Evolutionary conservation across 495 filamentous ascomycete species (phyloP).

Genomic region (Aspergillus baeticus): DNA sequence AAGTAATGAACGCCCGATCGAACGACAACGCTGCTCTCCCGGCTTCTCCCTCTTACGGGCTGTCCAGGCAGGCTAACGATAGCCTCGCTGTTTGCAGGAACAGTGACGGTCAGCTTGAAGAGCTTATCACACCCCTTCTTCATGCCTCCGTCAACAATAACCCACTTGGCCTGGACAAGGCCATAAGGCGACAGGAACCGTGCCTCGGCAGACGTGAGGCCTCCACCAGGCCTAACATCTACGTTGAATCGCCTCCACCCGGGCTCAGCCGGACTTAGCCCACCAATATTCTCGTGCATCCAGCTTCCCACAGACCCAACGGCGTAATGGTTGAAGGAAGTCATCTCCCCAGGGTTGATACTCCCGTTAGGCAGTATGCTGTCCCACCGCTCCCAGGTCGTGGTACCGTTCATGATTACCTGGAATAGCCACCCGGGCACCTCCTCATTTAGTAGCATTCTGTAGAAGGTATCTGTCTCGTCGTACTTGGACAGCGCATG

Average conservation of each 20-base stretch:
- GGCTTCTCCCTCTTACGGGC: neutral
- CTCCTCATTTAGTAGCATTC: constrained; percentile 37
- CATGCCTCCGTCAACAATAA: neutral
- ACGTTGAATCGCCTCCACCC: constrained; percentile 15
- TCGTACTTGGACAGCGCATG: constrained; percentile 39
- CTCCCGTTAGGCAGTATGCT: constrained; percentile 47
- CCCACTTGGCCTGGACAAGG: neutral
- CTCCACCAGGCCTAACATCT: constrained; percentile 8
- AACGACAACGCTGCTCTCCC: neutral
- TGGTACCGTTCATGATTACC: constrained; percentile 50
- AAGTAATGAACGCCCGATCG: constrained; percentile 7
- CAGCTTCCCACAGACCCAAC: constrained; percentile 40
- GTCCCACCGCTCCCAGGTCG: constrained; percentile 59
- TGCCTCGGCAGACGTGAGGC: neutral
- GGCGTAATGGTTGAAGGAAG: constrained; percentile 55
- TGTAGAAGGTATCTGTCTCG: constrained; percentile 28
- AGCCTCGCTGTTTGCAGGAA: constrained; percentile 6
- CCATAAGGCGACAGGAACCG: constrained; percentile 8
- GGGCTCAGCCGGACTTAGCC: constrained; percentile 13
- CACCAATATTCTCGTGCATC: constrained; percentile 29
- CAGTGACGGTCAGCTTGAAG: neutral
- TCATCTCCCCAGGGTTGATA: constrained; percentile 54
- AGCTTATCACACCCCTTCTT: neutral
- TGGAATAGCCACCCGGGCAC: constrained; percentile 53
- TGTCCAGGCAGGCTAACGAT: neutral